Base-by-base conservation (phyloP, 2,329 filamentous ascomycete genomes). In the Amphichorda felina region DNA sequence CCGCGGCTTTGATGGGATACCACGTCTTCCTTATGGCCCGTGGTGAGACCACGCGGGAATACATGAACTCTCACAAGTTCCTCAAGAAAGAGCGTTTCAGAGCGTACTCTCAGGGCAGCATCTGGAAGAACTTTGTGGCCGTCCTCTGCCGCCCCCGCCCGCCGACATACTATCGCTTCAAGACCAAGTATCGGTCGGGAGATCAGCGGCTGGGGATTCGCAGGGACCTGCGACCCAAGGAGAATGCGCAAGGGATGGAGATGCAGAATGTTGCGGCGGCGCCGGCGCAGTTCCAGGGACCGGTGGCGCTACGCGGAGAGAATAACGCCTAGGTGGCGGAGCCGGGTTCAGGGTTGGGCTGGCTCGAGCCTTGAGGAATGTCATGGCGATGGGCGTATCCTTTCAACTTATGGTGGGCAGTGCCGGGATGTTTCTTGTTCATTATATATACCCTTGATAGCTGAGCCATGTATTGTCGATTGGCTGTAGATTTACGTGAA, bases 21-120 rank as follows among this genome's bases (percentile, higher is more conserved):
- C 91, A 98, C 59, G 54, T 96, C 32, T 95, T 94, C 61, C 69
- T 98, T 30, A 86, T 93, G 62, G 82, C 77, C 6, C 72, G 89
- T 22, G 91, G 89, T 33, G 89, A 98, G 64, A 98, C 89, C 1
- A 98, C 91, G 1, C 72, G 91, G 46, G 91, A 98, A 59, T 95
- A 94, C 55, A 75, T 98, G 44, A 94, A 94, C 59, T 88, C 83
- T 4, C 86, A 94, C 59, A 96, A 96, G 57, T 96, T 98, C 54
- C 65, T 81, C 43, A 93, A 91, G 61, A 81, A 82, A 47, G 89
- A 98, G 54, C 77, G 91, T 10, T 93, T 94, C 57, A 71, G 88
- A 30, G 86, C 91, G 2, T 98, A 94, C 48, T 88, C 78, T 2
- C 87, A 93, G 50, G 79, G 78, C 25, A 81, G 66, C 45, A 64